A percentile compares a stretch with the other conserved stretches of the same genome.
These are phyloP conservation scores for Venturia oleaginea DNA, from an alignment of 2,329 filamentous ascomycete genomes.

Conservation along the genomic window DNA sequence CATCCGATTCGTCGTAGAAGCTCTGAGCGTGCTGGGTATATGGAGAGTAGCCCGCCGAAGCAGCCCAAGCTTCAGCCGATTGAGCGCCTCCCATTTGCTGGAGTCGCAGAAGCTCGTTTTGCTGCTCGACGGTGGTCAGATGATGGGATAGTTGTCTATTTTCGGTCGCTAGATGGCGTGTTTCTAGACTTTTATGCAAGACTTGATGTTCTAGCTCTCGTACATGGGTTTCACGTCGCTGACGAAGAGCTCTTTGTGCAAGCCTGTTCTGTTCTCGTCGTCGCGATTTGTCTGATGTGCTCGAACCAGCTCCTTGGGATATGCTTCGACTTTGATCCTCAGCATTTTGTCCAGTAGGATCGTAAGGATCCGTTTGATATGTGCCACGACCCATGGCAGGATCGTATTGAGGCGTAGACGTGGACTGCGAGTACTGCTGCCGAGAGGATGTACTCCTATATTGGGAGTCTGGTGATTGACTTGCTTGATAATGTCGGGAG, in stretches of 20 bases:
- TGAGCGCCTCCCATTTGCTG: not conserved
- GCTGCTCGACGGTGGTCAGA: not conserved
- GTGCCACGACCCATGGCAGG: not conserved
- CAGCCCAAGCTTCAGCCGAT: constrained; percentile 7
- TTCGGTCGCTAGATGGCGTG: constrained; percentile 10
- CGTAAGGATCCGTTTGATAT: not conserved
- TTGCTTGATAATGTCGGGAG: not conserved
- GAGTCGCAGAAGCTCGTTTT: constrained; percentile 9
- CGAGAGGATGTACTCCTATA: not conserved
- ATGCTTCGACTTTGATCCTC: not conserved
- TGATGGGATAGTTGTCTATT: constrained; percentile 8
- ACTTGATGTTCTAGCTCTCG: constrained; percentile 10
- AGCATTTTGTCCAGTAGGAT: not conserved
- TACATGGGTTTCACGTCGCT: constrained; percentile 11
- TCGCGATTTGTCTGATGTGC: constrained; percentile 4
- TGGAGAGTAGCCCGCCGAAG: not conserved
- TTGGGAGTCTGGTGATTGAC: not conserved
- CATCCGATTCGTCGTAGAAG: not conserved
- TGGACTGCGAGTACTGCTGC: not conserved
- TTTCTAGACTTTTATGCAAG: constrained; percentile 9
- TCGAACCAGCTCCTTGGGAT: not conserved
- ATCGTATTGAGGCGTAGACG: not conserved
- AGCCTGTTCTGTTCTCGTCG: constrained; percentile 13
- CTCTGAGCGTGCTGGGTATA: not conserved
- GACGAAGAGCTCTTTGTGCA: constrained; percentile 11